Percentiles rank a stretch among this genome's conserved stretches.
phyloP scores from a whole-genome alignment of 179 eudicot species.

The Actinidia chinensis region DNA sequence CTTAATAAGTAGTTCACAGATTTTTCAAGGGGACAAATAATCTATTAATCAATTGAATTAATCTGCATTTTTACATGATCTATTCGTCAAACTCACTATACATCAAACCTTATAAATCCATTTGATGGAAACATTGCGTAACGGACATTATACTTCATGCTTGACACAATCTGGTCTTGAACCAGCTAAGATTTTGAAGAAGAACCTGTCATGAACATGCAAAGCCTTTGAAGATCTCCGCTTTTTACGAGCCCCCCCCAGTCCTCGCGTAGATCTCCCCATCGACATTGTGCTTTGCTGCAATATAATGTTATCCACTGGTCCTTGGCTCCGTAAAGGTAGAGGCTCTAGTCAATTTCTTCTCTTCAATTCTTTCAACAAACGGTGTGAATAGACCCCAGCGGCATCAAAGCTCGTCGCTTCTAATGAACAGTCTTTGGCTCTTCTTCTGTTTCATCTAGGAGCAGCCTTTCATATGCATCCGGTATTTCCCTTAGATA shows the following conservation, averaged over 20 bases:
- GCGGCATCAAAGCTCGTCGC: constrained; percentile 95
- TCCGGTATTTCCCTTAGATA: constrained; percentile 72
- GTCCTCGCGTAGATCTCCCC: constrained; percentile 53
- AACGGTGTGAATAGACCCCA: constrained; percentile 74
- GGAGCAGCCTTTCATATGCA: constrained; percentile 77
- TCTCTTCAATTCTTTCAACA: constrained; percentile 70
- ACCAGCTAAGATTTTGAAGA: background rate
- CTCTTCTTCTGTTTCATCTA: constrained; percentile 88
- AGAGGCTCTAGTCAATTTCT: constrained; percentile 70
- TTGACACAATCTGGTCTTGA: constrained; percentile 2
- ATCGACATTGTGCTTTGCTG: constrained; percentile 78
- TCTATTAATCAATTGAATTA: background rate
- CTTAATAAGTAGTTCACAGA: background rate
- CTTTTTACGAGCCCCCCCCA: constrained; percentile 21
- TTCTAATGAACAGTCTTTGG: constrained; percentile 79
- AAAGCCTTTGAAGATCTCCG: background rate
- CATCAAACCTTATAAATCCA: background rate
- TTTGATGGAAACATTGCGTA: background rate
- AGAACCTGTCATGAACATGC: background rate
- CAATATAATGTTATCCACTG: constrained; percentile 83
- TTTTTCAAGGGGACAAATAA: background rate
- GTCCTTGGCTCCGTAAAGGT: constrained; percentile 87
- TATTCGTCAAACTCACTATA: background rate
- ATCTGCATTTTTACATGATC: background rate
- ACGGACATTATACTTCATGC: background rate